Evolutionary conservation across 1,284 basidiomycete genomes (phyloP), one percentile per base, ranked within the genome.

Genomic region (Violaceomyces palustris): DNA sequence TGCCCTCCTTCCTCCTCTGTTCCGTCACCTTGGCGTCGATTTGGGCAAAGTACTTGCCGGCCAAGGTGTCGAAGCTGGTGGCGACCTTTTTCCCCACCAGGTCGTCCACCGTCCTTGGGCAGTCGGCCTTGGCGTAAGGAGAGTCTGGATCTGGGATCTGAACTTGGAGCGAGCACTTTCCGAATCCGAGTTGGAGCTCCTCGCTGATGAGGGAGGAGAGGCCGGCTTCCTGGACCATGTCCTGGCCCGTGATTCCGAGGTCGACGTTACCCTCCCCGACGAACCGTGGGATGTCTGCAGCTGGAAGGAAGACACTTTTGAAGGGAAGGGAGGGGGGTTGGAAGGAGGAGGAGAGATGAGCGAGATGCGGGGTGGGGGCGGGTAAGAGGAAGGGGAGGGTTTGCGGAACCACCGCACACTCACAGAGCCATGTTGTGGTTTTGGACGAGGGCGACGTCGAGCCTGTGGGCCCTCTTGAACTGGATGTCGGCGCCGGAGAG

Each of bases 261-360:
- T 93, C 87, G 65, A 98, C 87, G 69, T 94, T 89, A 43, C 93
- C 93, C 74, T 96, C 90, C 23, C 90, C 94, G 27, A 99, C 94
- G 75, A 97, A 99, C 26, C 91, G 93, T 10, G 93, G 93, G 57
- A 99, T 99, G 72, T 99, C 94, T 7, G 88, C 81, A 1, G 94
- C 94, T 18, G 94, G 93, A 15, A 98, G 84, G 76, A 99, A 98
- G 24, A 99, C 87, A n/a, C n/a, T n/a, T n/a, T n/a, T n/a, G n/a
- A n/a, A n/a, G n/a, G n/a, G n/a, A n/a, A n/a, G n/a, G n/a, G n/a
- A n/a, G n/a, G n/a, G n/a, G n/a, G n/a, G n/a, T n/a, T n/a, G n/a
- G n/a, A n/a, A n/a, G n/a, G 38, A 23, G 12, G 17, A 91, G 21
- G 31, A n/a, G n/a, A n/a, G n/a, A 10, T 9, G 23, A 9, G 36